Conservation (phyloP, 179 eudicot species). For the Actinidia polygama region DNA sequence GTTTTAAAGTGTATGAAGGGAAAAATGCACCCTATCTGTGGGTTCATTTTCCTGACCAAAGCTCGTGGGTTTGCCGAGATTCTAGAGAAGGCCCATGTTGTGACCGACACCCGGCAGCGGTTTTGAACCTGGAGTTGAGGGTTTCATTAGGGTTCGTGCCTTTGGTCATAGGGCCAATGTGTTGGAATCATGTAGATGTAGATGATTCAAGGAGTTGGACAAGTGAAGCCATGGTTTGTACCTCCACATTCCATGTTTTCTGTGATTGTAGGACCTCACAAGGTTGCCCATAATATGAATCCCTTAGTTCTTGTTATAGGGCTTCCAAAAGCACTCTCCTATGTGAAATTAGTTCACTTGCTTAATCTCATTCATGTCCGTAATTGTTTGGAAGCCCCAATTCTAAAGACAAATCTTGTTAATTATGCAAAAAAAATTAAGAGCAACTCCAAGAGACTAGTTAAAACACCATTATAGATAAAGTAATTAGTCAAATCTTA, state of each 20-base stretch:
- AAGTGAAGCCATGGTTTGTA: conserved; percentile 41
- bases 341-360: background rate
- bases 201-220: conserved; percentile 86
- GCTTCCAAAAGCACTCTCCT: background rate
- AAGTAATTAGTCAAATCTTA: too few relatives aligned
- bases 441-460: too few relatives aligned
- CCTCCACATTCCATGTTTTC: background rate
- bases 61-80: conserved; percentile 98
- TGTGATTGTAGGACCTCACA: background rate
- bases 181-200: conserved; percentile 89
- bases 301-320: background rate
- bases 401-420: too few relatives aligned
- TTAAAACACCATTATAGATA: too few relatives aligned
- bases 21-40: conserved; percentile 94
- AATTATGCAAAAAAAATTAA: too few relatives aligned
- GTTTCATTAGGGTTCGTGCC: conserved; percentile 89
- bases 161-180: conserved; percentile 88
- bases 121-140: conserved; percentile 96
- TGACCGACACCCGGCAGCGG: conserved; percentile 96
- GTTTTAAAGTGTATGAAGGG: conserved; percentile 92
- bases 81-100: conserved; percentile 92
- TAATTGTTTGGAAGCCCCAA: too few relatives aligned
- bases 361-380: too few relatives aligned
- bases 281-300: background rate
- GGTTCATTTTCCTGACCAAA: conserved; percentile 93